A percentile compares a stretch with the other conserved stretches of the same genome.
phyloP scores from a whole-genome alignment of 306 rosid species.

The Lathyrus sativus region DNA sequence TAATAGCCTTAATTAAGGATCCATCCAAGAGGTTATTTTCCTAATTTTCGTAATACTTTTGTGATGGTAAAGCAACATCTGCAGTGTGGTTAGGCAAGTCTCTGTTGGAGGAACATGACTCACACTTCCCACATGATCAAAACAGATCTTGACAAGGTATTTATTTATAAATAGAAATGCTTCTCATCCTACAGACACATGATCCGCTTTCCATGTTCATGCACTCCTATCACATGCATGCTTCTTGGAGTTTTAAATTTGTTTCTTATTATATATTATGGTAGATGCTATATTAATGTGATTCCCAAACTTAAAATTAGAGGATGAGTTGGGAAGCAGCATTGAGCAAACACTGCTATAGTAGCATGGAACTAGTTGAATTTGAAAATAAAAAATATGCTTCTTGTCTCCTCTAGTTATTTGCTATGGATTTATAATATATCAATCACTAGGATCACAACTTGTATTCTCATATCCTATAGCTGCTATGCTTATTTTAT shows the following conservation, averaged over 20 bases:
- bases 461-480: neutral
- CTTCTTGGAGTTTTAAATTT: neutral
- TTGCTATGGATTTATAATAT: constrained; percentile 17
- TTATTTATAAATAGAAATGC: neutral
- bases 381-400: constrained; percentile 17
- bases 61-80: no score
- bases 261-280: neutral
- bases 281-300: neutral
- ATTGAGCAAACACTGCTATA: constrained; percentile 18
- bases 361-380: neutral
- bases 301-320: neutral
- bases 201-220: constrained; percentile 16
- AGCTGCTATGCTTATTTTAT: neutral
- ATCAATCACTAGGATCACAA: neutral
- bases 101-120: no score
- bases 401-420: constrained; percentile 28
- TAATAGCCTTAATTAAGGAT: no score
- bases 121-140: neutral
- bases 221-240: neutral
- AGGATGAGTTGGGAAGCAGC: constrained; percentile 3
- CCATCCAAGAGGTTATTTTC: no score
- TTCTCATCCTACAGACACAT: neutral
- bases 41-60: no score
- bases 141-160: neutral
- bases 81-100: no score